phyloP scores from a whole-genome alignment of 169 alveolate species.

The Eimeria sp. region DNA sequence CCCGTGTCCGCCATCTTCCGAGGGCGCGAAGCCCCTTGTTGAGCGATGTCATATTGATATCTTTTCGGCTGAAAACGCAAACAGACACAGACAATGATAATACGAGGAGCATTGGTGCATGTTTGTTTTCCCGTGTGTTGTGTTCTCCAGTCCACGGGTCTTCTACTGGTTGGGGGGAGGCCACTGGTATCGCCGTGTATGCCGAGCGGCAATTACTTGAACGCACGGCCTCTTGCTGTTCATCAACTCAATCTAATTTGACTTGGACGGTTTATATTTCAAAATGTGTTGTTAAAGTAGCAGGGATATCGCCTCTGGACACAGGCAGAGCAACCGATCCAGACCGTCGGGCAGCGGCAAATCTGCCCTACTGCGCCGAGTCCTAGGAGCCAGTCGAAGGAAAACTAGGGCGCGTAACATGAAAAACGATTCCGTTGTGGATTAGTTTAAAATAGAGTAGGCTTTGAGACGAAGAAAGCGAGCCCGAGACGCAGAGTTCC shows the following conservation, averaged over 20 bases:
- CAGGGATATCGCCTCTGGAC: background rate
- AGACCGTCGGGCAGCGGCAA: background rate
- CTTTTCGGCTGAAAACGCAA: background rate
- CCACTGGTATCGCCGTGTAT: background rate
- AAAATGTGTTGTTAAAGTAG: background rate
- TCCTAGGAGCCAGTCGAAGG: background rate
- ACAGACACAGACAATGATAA: background rate
- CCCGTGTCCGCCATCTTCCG: background rate
- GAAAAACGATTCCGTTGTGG: background rate
- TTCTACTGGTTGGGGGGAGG: background rate
- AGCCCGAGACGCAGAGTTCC: background rate
- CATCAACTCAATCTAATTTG: background rate
- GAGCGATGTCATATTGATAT: background rate
- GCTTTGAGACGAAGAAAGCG: background rate
- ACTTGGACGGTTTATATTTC: background rate
- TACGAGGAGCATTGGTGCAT: background rate
- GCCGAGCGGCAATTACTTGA: no score
- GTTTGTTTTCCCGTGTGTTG: background rate
- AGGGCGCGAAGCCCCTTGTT: background rate
- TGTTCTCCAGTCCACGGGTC: background rate
- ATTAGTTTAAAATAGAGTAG: background rate
- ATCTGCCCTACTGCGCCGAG: background rate
- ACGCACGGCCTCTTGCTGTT: background rate
- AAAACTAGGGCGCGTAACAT: background rate
- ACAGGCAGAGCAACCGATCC: constrained; percentile 13